Conservation (phyloP, 2,329 filamentous ascomycete species). For the Sordariomycetes sp. region DNA sequence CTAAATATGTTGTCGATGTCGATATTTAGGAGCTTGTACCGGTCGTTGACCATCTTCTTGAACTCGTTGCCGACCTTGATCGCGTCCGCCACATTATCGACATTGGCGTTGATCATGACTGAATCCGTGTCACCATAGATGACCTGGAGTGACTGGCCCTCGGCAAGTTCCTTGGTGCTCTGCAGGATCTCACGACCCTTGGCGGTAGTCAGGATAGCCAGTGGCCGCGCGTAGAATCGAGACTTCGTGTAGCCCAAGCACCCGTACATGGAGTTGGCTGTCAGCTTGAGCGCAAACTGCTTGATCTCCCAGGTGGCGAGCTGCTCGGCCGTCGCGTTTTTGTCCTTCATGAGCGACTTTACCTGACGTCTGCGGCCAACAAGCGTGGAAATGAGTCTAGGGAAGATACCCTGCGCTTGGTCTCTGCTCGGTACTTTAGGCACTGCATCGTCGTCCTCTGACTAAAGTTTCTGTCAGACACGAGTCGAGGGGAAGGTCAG, state of each 20-base stretch:
- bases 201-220: slow-evolving; percentile 91
- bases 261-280: slow-evolving; percentile 99
- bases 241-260: slow-evolving; percentile 95
- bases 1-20: slow-evolving; percentile 98
- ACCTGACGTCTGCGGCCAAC: slow-evolving; percentile 83
- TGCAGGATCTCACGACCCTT: slow-evolving; percentile 96
- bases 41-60: slow-evolving; percentile 87
- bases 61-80: slow-evolving; percentile 88
- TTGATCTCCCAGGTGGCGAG: slow-evolving; percentile 96
- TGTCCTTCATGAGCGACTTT: slow-evolving; percentile 94
- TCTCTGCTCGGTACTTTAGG: slow-evolving; percentile 66
- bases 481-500: neutral
- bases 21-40: slow-evolving; percentile 86
- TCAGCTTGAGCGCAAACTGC: slow-evolving; percentile 90
- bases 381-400: slow-evolving; percentile 80
- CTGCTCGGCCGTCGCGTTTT: slow-evolving; percentile 71
- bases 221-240: slow-evolving; percentile 87
- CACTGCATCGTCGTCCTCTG: slow-evolving; percentile 63
- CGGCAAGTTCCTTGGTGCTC: slow-evolving; percentile 90
- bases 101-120: slow-evolving; percentile 99
- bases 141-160: slow-evolving; percentile 80
- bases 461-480: neutral
- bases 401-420: slow-evolving; percentile 73
- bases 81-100: slow-evolving; percentile 82
- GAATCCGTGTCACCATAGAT: slow-evolving; percentile 99